These are phyloP conservation scores for Citrus medica DNA, from an alignment of 345 rosid genomes.

Conservation along the genomic window DNA sequence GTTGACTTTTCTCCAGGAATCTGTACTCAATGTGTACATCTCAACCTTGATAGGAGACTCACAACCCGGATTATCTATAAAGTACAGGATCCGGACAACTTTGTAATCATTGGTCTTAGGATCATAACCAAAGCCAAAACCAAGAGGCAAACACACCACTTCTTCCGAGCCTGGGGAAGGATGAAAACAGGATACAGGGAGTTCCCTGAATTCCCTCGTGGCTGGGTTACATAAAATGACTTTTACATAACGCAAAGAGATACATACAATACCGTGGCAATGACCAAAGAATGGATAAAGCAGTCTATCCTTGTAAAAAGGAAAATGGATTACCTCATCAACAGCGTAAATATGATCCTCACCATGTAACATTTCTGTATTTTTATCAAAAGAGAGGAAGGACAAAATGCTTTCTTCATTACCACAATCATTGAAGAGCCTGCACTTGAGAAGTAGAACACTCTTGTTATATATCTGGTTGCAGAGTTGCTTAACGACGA, in stretches of 20 bases:
- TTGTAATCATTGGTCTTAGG: neutral
- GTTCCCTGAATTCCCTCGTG: neutral
- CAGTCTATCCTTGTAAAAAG: neutral
- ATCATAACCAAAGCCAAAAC: neutral
- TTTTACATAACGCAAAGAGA: neutral
- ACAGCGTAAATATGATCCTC: neutral
- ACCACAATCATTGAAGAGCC: neutral
- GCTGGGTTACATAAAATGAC: too few species aligned
- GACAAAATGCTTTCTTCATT: neutral
- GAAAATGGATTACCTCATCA: neutral
- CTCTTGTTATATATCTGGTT: neutral
- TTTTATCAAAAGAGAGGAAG: neutral
- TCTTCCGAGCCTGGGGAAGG: neutral
- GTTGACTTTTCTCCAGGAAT: neutral
- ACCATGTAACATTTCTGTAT: neutral
- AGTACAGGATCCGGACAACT: neutral
- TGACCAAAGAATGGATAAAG: neutral
- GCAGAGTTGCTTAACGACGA: neutral
- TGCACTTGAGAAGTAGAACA: neutral
- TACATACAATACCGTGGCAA: neutral
- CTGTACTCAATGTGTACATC: neutral
- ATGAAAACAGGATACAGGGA: neutral
- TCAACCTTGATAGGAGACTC: neutral
- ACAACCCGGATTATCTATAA: neutral
- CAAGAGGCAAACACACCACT: neutral